phyloP scores from a whole-genome alignment of 768 basidiomycete species.

The Lepiota venenata region DNA sequence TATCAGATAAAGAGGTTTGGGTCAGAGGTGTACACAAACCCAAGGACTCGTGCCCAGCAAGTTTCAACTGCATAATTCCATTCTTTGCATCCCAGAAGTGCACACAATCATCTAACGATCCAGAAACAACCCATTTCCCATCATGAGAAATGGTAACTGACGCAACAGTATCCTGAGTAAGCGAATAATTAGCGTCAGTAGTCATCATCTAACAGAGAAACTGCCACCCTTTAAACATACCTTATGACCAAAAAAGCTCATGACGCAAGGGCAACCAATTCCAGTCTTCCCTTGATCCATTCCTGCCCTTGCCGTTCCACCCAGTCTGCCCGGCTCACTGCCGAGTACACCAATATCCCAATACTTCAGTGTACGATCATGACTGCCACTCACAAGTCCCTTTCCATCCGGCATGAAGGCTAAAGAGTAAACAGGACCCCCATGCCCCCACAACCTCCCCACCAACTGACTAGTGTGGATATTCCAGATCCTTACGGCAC shows the following conservation, averaged over 20 bases:
- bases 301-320: constrained; percentile 5
- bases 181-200: constrained; percentile 26
- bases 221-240: constrained; percentile 26
- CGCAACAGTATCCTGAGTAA: constrained; percentile 50
- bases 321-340: constrained; percentile 42
- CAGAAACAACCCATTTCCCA: constrained; percentile 77
- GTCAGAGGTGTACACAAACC: constrained; percentile 8
- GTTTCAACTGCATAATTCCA: constrained; percentile 67
- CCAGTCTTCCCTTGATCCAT: constrained; percentile 64
- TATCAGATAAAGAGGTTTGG: not conserved
- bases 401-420: constrained; percentile 94
- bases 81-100: constrained; percentile 70
- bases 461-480: constrained; percentile 57
- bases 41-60: constrained; percentile 44
- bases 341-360: constrained; percentile 83
- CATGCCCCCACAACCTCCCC: constrained; percentile 70
- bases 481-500: constrained; percentile 76
- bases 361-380: constrained; percentile 80
- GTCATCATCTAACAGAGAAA: constrained; percentile 45
- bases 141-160: constrained; percentile 66
- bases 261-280: constrained; percentile 45
- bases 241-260: constrained; percentile 85
- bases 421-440: constrained; percentile 78
- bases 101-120: constrained; percentile 75
- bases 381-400: constrained; percentile 82